A percentile compares a stretch with the other conserved stretches of the same genome.
Conservation (phyloP, 805 yeast genomes). For the Ascoidea rubescens region DNA sequence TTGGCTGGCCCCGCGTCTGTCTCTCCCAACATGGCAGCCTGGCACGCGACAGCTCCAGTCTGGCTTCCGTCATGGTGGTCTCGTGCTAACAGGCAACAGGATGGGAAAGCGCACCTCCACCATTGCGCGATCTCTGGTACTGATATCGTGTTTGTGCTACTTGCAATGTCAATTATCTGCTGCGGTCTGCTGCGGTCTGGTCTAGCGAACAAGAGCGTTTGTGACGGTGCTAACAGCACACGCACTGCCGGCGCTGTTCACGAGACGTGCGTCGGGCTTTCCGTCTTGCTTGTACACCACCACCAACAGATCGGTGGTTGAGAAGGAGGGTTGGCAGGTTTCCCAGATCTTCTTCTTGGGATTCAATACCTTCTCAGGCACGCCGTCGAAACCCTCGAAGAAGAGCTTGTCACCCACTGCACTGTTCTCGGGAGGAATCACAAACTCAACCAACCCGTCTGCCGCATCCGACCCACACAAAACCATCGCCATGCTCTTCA, state of each 20-base stretch:
- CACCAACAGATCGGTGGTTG: slow-evolving; percentile 62
- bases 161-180: too few species aligned
- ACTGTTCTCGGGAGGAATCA: slow-evolving; percentile 86
- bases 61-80: too few species aligned
- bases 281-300: slow-evolving; percentile 76
- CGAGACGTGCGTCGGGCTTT: slow-evolving; percentile 50
- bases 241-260: slow-evolving; percentile 65
- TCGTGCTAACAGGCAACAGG: too few species aligned
- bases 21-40: too few species aligned
- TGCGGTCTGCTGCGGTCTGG: too few species aligned
- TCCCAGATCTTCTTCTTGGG: slow-evolving; percentile 99
- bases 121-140: too few species aligned
- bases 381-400: slow-evolving; percentile 82
- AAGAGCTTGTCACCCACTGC: slow-evolving; percentile 93
- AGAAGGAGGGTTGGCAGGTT: slow-evolving; percentile 80
- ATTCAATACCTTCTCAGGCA: slow-evolving; percentile 83
- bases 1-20: too few species aligned
- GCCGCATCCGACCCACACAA: slow-evolving; percentile 72
- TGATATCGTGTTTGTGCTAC: too few species aligned
- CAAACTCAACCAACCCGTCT: slow-evolving; percentile 69
- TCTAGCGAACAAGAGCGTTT: slow-evolving; percentile 46
- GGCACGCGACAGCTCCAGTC: too few species aligned
- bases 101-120: too few species aligned
- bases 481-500: slow-evolving; percentile 93
- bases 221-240: slow-evolving; percentile 64